Evolutionary conservation across 352 stramenopile species (phyloP), one percentile per base, ranked within the genome.

Genomic region (Phytophthora aleatoria): DNA sequence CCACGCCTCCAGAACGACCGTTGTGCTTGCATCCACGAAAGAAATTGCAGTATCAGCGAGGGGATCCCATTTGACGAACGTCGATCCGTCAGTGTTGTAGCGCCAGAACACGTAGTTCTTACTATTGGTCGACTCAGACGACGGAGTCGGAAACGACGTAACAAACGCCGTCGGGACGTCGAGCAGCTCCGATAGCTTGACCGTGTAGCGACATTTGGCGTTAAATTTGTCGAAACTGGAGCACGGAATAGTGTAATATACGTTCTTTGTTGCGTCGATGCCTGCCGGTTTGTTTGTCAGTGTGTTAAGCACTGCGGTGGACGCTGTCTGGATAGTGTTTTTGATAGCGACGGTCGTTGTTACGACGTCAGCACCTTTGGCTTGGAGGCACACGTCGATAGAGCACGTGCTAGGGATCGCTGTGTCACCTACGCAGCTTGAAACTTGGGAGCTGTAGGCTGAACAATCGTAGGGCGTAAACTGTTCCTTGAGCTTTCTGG

Each of bases 1-100:
- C 80, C 80, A 89, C 2, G 77, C 80, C 55, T 89, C 73, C 8
- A 89, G 15, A 5, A 61, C 67, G 52, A 88, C 54, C 28, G 71
- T 71, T 16, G 74, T 79, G 44, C 71, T 64, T 4, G 74, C 8
- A 3, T 54, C 45, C 13, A 44, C 44, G 50, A 89, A 85, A n/a
- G 36, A 60, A 38, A 77, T 58, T 11, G 31, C 28, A 10, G 33
- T 58, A 12, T 61, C 48, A 30, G 15, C 12, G 11, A 35, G 12
- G 3, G 63, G 63, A 10, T 58, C 16, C 63, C 63, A 71, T 6
- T 48, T 35, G 15, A 48, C 24, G 15, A 48, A 71, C 3, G 35
- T 49, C 20, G 8, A 42, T 27, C 50, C 63, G 35, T 57, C 49
- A 13, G 24, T 61, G 35, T 62, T 71, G 71, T 88, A 90, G 45